Evolutionary conservation across 495 filamentous ascomycete species (phyloP), one percentile per base, ranked within the genome.

Genomic region (Aeminium ludgeri): DNA sequence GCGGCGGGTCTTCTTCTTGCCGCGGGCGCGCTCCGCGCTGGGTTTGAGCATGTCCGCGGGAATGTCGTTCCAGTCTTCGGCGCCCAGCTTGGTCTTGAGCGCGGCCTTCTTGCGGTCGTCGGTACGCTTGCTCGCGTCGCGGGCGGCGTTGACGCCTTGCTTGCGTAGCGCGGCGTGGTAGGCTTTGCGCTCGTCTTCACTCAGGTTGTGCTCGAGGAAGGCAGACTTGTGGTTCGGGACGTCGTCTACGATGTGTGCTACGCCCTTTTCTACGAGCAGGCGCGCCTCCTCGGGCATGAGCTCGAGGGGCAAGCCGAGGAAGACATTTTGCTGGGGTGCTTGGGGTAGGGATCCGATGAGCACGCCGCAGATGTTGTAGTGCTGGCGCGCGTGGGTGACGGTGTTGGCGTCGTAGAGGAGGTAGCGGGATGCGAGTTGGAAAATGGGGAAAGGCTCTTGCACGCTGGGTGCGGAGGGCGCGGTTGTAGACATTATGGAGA

Each of bases 271-370:
- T 44, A 92, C 76, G 25, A 97, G 69, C 41, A 93, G 55, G 41
- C 74, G 70, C 2, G 77, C 86, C 63, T 97, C 89, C 57, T 96
- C 89, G 0, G 82, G 76, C 70, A 87, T 83, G 30, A 97, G 64
- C 62, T 94, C 78, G 29, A 95, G 53, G 1, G 89, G 89, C 28
- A 96, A 59, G 15, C 89, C 83, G 43, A 86, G 69, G 56, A 96
- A 95, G 37, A 94, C 69, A 65, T 95, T 97, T 59, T 97, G 89
- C 50, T 87, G 83, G 5, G 87, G 85, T 31, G 79, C 73, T 60
- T 94, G 89, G 2, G 91, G 85, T 30, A 95, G 73, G 2, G 79
- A 82, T 31, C 89, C 89, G 34, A 79, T 78, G 35, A 95, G 64
- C 17, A 89, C 82, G 37, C 86, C 85, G 52, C 82, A 83, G 52